phyloP scores from a whole-genome alignment of 2,329 filamentous ascomycete species.

The Ceratocystis albifundus region DNA sequence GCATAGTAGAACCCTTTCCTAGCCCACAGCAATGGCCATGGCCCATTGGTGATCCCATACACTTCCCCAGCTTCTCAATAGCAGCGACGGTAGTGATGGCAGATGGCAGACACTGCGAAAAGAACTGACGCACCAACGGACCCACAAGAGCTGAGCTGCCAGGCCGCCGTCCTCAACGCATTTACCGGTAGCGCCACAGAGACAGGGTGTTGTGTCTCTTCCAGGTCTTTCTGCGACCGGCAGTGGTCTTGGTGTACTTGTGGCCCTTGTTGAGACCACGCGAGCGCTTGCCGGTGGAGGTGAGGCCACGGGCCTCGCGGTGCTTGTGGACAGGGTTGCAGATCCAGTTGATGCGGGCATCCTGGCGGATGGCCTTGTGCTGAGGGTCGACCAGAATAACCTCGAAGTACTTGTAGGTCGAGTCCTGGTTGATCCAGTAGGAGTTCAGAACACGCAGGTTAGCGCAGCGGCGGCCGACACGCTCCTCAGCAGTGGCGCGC shows the following conservation, averaged over 20 bases:
- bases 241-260: conserved; percentile 95
- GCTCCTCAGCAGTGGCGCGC: conserved; percentile 95
- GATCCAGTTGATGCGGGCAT: conserved; percentile 99
- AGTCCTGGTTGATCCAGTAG: conserved; percentile 99
- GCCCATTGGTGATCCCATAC: conserved; percentile 22
- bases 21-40: conserved; percentile 23
- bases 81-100: conserved; percentile 20
- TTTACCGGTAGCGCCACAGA: conserved; percentile 94
- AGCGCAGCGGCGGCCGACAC: conserved; percentile 96
- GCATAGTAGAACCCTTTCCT: conserved; percentile 21
- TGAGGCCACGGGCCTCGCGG: conserved; percentile 95
- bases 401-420: conserved; percentile 99
- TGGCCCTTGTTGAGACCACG: conserved; percentile 99
- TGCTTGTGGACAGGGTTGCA: conserved; percentile 99
- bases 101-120: conserved; percentile 18
- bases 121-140: conserved; percentile 19
- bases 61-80: conserved; percentile 21
- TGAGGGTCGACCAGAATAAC: conserved; percentile 99
- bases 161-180: conserved; percentile 18
- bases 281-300: conserved; percentile 98
- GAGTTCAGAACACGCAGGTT: conserved; percentile 99
- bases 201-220: conserved; percentile 99
- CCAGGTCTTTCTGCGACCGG: conserved; percentile 99
- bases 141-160: conserved; percentile 13
- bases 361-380: conserved; percentile 99